phyloP scores from a whole-genome alignment of 495 filamentous ascomycete genomes.

The Baudoinia panamericana region DNA sequence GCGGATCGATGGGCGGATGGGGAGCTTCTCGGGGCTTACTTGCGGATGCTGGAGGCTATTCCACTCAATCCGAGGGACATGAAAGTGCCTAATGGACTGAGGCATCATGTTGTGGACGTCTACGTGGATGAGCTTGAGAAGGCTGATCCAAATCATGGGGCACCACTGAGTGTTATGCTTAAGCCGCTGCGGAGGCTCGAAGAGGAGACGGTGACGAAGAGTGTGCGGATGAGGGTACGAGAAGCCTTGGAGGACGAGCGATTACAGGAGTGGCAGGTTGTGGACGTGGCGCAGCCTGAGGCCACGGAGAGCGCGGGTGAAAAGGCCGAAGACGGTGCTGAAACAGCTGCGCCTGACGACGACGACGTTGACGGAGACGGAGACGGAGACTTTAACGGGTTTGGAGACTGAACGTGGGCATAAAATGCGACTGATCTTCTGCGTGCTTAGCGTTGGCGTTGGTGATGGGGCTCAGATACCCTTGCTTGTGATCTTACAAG shows the following conservation, averaged over 20 bases:
- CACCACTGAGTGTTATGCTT: slow-evolving; percentile 42
- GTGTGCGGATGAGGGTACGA: slow-evolving; percentile 54
- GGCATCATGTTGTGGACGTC: slow-evolving; percentile 80
- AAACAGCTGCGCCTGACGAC: slow-evolving; percentile 34
- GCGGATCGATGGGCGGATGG: slow-evolving; percentile 26
- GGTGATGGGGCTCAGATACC: no score
- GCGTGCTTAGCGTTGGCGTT: slow-evolving; percentile 14
- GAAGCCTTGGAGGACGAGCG: slow-evolving; percentile 67
- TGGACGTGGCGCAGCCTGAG: no score
- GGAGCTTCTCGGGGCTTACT: slow-evolving; percentile 27
- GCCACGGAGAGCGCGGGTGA: no score
- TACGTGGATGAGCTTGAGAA: slow-evolving; percentile 63
- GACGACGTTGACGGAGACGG: slow-evolving; percentile 50
- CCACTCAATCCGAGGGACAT: slow-evolving; percentile 35
- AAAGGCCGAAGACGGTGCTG: slow-evolving; percentile 29
- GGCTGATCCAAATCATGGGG: slow-evolving; percentile 46
- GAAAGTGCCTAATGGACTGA: slow-evolving; percentile 62
- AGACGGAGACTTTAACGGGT: slow-evolving; percentile 56
- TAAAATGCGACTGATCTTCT: no score
- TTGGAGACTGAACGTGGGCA: slow-evolving; percentile 40
- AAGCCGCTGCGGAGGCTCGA: slow-evolving; percentile 44
- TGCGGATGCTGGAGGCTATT: slow-evolving; percentile 29
- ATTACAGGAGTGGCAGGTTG: slow-evolving; percentile 43
- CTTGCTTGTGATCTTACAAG: no score
- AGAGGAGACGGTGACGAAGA: slow-evolving; percentile 50